Conservation (phyloP, 2,329 filamentous ascomycete genomes). For the Penicillium sp. region DNA sequence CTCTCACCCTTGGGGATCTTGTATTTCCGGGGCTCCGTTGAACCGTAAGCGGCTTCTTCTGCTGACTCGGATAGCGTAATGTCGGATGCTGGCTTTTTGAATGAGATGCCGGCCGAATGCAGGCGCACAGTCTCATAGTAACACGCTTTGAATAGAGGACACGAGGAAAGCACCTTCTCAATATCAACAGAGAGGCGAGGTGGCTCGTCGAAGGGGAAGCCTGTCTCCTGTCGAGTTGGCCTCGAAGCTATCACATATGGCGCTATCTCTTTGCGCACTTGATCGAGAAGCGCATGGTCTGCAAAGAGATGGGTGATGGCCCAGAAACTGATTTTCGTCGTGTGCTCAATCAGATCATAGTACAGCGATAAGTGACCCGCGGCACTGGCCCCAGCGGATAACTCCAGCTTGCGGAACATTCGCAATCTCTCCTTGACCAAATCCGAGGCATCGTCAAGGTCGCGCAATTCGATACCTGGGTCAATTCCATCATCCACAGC, state of each 20-base stretch:
- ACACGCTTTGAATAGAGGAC: slow-evolving; percentile 49
- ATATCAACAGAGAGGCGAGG: slow-evolving; percentile 46
- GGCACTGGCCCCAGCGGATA: slow-evolving; percentile 41
- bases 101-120: slow-evolving; percentile 45
- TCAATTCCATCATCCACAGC: slow-evolving; percentile 45
- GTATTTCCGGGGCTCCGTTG: slow-evolving; percentile 39
- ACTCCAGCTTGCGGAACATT: slow-evolving; percentile 40
- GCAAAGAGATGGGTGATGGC: slow-evolving; percentile 50
- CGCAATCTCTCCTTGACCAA: slow-evolving; percentile 47
- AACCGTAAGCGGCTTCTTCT: slow-evolving; percentile 37
- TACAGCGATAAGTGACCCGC: slow-evolving; percentile 52
- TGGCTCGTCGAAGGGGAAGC: slow-evolving; percentile 47
- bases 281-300: slow-evolving; percentile 41
- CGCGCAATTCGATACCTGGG: slow-evolving; percentile 47
- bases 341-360: slow-evolving; percentile 59
- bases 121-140: slow-evolving; percentile 52
- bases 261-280: slow-evolving; percentile 50
- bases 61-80: slow-evolving; percentile 42
- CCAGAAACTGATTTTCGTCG: slow-evolving; percentile 56
- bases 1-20: slow-evolving; percentile 45
- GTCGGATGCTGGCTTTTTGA: slow-evolving; percentile 43
- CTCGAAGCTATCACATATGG: slow-evolving; percentile 44
- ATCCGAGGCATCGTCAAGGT: slow-evolving; percentile 53
- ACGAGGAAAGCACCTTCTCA: slow-evolving; percentile 45
- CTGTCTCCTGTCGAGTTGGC: slow-evolving; percentile 38